Percentiles rank a stretch among this genome's conserved stretches.
Evolutionary conservation across 1,284 basidiomycete species (phyloP).

Genomic region (Boletus subluridellus): DNA sequence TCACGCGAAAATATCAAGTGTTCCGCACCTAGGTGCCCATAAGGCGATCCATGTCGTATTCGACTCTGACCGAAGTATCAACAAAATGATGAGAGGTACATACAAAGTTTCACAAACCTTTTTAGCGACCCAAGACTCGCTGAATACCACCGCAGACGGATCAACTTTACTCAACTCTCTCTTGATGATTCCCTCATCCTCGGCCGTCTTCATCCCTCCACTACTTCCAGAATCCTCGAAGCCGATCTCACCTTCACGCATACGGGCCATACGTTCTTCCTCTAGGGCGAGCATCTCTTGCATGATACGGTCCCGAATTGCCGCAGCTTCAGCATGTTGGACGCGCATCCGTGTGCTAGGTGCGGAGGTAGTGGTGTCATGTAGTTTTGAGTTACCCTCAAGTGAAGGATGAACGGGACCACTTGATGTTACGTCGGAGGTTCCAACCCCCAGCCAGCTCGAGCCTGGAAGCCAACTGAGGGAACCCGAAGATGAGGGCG

Average conservation of each 20-base stretch:
- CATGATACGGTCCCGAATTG: constrained; percentile 96
- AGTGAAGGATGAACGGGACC: constrained; percentile 34
- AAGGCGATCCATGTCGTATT: constrained; percentile 90
- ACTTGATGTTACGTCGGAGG: constrained; percentile 23
- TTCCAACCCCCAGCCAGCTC: constrained; percentile 50
- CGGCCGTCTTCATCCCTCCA: constrained; percentile 61
- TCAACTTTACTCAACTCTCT: constrained; percentile 95
- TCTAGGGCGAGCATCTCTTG: constrained; percentile 97
- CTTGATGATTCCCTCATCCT: constrained; percentile 90
- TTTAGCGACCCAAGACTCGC: constrained; percentile 93
- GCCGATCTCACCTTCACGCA: constrained; percentile 68
- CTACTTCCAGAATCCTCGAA: constrained; percentile 42
- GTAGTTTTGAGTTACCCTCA: constrained; percentile 27
- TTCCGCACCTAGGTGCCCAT: constrained; percentile 85
- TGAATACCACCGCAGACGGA: constrained; percentile 91
- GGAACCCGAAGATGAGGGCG: constrained; percentile 35
- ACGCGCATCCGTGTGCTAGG: constrained; percentile 58
- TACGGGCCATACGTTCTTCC: constrained; percentile 93
- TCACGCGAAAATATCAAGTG: constrained; percentile 2
- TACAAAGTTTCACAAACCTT: constrained; percentile 54
- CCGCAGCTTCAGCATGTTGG: constrained; percentile 77
- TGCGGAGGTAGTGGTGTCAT: constrained; percentile 24
- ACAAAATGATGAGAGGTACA: background rate
- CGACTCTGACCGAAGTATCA: constrained; percentile 53
- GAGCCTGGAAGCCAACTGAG: constrained; percentile 65